Conservation (phyloP, 305 asterid genomes). For the Solanum hybrid region DNA sequence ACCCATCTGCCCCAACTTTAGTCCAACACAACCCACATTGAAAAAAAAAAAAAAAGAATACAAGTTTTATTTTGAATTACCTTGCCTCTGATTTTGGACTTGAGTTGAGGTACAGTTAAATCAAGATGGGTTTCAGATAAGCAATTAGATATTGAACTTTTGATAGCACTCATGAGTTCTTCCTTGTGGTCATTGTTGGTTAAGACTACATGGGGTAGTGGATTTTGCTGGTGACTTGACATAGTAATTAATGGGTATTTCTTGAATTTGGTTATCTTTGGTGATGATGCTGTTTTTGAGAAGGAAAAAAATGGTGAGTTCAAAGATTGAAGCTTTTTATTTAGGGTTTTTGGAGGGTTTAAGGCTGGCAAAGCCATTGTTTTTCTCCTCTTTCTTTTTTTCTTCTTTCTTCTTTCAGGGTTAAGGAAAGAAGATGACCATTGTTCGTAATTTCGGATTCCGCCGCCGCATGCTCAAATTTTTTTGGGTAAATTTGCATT, state of each 20-base stretch:
- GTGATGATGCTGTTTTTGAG: constrained; percentile 2
- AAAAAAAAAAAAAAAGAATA: not conserved
- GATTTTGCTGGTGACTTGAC: constrained; percentile 25
- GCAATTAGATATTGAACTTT: constrained; percentile 47
- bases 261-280: constrained; percentile 14
- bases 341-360: constrained; percentile 39
- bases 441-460: not conserved
- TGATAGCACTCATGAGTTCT: constrained; percentile 43
- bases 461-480: not conserved
- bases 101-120: constrained; percentile 56
- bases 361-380: constrained; percentile 11
- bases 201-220: constrained; percentile 21
- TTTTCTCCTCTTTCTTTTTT: not conserved
- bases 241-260: constrained; percentile 26
- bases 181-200: constrained; percentile 35
- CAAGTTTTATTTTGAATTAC: constrained; percentile 15
- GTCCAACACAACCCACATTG: not conserved
- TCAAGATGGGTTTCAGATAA: constrained; percentile 75
- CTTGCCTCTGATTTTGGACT: constrained; percentile 81
- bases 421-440: not conserved
- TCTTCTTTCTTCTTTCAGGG: not conserved
- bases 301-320: constrained; percentile 1
- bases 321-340: constrained; percentile 5
- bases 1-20: not conserved
- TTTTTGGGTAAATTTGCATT: not conserved